Evolutionary conservation across 116 monocot species (phyloP).

Genomic region (Phalaenopsis hybrid): DNA sequence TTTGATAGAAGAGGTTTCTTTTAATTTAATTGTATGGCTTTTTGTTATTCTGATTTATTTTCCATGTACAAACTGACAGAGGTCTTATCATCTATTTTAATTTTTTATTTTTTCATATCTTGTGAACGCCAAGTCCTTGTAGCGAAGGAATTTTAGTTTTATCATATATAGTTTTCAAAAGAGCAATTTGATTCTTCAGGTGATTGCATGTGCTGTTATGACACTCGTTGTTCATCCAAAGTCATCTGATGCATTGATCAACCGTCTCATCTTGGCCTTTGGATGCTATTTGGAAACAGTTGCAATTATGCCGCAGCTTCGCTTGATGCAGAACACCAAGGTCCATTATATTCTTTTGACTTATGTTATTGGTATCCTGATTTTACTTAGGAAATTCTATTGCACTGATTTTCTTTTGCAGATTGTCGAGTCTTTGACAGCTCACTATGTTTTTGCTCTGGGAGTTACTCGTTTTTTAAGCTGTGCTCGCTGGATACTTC

Average conservation of each 20-base stretch:
- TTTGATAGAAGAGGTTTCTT: not conserved
- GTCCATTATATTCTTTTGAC: slow-evolving; percentile 5
- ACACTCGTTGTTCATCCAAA: slow-evolving; percentile 32
- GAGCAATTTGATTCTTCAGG: slow-evolving; percentile 14
- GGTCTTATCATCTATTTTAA: not conserved
- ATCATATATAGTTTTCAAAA: not conserved
- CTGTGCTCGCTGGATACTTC: slow-evolving; percentile 45
- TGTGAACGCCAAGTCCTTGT: not conserved
- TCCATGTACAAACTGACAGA: not conserved
- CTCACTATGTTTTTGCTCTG: slow-evolving; percentile 50
- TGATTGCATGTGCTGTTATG: slow-evolving; percentile 27
- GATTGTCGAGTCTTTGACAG: slow-evolving; percentile 44
- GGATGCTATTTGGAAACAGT: slow-evolving; percentile 41
- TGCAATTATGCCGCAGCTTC: slow-evolving; percentile 45
- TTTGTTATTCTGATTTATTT: no score
- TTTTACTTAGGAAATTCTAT: not conserved
- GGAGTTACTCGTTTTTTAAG: slow-evolving; percentile 38
- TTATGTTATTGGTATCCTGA: not conserved
- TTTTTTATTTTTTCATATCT: not conserved
- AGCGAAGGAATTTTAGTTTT: not conserved
- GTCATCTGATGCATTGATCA: slow-evolving; percentile 13
- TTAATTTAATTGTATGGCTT: no score
- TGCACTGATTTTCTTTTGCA: slow-evolving; percentile 8
- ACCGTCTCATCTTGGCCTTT: slow-evolving; percentile 38
- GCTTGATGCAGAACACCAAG: slow-evolving; percentile 48